Conservation (phyloP, 2,329 filamentous ascomycete genomes). For the Curvularia sp. region DNA sequence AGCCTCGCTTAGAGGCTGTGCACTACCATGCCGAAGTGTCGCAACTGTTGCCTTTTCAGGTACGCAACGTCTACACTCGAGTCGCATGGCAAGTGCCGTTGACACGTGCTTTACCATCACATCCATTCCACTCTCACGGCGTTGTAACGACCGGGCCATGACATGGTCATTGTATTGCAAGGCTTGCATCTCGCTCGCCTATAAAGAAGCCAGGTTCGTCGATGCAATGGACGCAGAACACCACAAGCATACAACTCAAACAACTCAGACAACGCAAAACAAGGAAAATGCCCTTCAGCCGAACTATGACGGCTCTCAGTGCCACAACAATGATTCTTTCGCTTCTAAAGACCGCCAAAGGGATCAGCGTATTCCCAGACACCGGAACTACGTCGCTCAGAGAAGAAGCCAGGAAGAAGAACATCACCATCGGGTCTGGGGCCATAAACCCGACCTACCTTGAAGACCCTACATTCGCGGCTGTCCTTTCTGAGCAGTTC, state of each 20-base stretch:
- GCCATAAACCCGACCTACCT: constrained; percentile 11
- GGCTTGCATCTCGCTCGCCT: neutral
- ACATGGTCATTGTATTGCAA: neutral
- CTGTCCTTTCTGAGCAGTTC: constrained; percentile 14
- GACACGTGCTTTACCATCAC: neutral
- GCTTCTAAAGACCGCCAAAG: neutral
- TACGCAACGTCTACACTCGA: neutral
- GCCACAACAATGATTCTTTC: neutral
- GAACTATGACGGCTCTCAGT: neutral
- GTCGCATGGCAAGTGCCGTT: neutral
- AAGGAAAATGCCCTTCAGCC: neutral
- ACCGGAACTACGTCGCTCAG: constrained; percentile 11
- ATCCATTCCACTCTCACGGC: neutral
- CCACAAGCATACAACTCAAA: neutral
- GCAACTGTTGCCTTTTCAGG: neutral
- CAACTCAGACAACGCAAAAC: neutral
- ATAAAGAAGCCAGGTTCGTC: neutral
- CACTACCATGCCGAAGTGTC: neutral
- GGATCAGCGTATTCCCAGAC: neutral
- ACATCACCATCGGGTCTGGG: constrained; percentile 10
- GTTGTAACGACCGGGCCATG: neutral
- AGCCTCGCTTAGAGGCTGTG: neutral
- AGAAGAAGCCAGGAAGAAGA: constrained; percentile 5
- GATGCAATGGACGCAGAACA: neutral
- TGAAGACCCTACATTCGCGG: constrained; percentile 11